A percentile compares a stretch with the other conserved stretches of the same genome.
Conservation (phyloP, 306 rosid species). For the Vigna mungo region DNA sequence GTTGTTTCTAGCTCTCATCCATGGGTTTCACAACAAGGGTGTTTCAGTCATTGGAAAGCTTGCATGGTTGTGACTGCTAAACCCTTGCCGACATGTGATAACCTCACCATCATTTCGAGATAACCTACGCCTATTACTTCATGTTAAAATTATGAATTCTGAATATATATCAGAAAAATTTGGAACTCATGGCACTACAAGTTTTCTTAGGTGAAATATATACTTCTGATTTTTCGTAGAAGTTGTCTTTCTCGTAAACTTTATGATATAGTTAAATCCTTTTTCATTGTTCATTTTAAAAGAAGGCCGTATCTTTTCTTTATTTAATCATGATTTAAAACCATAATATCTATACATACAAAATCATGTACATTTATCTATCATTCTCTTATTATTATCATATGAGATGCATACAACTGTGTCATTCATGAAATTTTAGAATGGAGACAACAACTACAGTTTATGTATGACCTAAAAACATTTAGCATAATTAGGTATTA, state of each 20-base stretch:
- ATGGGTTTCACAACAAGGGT: conserved; percentile 11
- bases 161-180: not conserved
- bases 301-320: no score
- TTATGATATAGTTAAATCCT: not conserved
- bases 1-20: not conserved
- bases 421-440: not conserved
- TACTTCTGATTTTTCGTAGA: not conserved
- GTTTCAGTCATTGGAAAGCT: conserved; percentile 29
- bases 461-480: not conserved
- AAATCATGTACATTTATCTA: not conserved
- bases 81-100: conserved; percentile 40
- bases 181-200: not conserved
- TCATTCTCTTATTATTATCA: not conserved
- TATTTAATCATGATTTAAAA: not conserved
- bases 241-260: not conserved
- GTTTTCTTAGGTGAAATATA: not conserved
- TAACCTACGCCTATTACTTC: not conserved
- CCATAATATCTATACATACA: not conserved
- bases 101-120: conserved; percentile 12
- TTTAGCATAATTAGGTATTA: not conserved
- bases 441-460: not conserved
- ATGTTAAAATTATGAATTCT: not conserved
- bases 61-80: conserved; percentile 32
- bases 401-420: not conserved
- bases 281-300: not conserved